Percentiles rank a stretch among this genome's conserved stretches.
phyloP scores from a whole-genome alignment of 352 stramenopile genomes.

The Albugo laibachii region DNA sequence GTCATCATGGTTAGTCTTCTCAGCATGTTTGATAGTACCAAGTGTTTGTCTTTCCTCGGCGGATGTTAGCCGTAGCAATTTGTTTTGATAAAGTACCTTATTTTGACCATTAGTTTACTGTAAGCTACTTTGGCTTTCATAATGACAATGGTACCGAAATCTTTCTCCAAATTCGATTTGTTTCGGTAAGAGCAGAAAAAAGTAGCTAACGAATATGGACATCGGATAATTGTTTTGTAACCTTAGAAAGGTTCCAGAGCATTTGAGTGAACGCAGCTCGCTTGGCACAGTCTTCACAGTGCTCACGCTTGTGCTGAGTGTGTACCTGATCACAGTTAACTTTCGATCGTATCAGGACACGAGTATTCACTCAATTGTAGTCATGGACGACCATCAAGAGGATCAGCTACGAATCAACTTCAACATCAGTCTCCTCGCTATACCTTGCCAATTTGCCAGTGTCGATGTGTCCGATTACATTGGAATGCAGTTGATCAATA shows the following conservation, averaged over 20 bases:
- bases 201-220: no score
- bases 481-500: constrained; percentile 47
- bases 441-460: constrained; percentile 48
- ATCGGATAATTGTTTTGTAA: no score
- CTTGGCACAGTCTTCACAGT: no score
- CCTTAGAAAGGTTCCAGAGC: no score
- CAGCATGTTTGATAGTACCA: constrained; percentile 15
- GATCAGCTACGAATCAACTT: constrained; percentile 72
- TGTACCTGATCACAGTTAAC: neutral
- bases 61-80: neutral
- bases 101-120: no score
- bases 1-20: constrained; percentile 37
- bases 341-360: neutral
- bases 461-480: constrained; percentile 70
- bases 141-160: no score
- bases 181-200: no score
- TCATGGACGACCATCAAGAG: constrained; percentile 53
- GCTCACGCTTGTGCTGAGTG: neutral
- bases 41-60: constrained; percentile 14
- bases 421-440: constrained; percentile 55
- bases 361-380: neutral
- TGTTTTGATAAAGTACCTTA: no score
- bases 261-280: no score
- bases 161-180: no score
- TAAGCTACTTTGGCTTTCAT: no score